Conservation (phyloP, 2,329 filamentous ascomycete genomes). For the Botrytis tulipae region DNA sequence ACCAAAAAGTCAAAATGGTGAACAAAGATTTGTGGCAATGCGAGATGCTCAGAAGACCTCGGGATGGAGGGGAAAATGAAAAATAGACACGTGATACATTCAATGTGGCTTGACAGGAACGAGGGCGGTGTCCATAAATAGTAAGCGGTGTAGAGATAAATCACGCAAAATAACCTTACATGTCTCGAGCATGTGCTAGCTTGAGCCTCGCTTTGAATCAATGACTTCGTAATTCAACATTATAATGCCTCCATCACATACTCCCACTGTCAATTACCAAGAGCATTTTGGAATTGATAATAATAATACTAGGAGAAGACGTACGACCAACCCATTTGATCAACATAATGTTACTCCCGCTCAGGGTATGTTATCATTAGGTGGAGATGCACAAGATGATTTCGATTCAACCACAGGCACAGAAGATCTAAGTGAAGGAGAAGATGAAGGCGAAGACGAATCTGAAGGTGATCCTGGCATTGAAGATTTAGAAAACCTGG, state of each 20-base stretch:
- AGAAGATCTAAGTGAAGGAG: constrained; percentile 11
- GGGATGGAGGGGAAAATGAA: background rate
- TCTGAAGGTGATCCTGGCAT: constrained; percentile 15
- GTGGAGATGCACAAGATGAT: background rate
- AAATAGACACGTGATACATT: background rate
- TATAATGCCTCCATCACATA: background rate
- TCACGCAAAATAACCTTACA: background rate
- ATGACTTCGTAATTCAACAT: background rate
- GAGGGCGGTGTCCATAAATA: constrained; percentile 3
- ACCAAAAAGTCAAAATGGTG: no score
- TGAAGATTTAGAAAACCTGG: constrained; percentile 8
- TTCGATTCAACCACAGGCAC: constrained; percentile 1
- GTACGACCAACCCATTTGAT: constrained; percentile 8
- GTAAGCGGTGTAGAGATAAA: constrained; percentile 7
- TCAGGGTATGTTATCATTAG: background rate
- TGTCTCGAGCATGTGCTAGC: background rate
- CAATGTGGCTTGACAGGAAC: background rate
- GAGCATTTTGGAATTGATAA: constrained; percentile 16
- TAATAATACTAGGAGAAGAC: background rate
- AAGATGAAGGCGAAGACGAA: constrained; percentile 22
- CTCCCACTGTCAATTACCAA: constrained; percentile 15
- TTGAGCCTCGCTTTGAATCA: background rate
- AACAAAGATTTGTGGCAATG: background rate
- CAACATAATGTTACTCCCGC: background rate
- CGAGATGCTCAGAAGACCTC: background rate